phyloP scores from a whole-genome alignment of 1,284 basidiomycete genomes.

The Ganoderma boninense region DNA sequence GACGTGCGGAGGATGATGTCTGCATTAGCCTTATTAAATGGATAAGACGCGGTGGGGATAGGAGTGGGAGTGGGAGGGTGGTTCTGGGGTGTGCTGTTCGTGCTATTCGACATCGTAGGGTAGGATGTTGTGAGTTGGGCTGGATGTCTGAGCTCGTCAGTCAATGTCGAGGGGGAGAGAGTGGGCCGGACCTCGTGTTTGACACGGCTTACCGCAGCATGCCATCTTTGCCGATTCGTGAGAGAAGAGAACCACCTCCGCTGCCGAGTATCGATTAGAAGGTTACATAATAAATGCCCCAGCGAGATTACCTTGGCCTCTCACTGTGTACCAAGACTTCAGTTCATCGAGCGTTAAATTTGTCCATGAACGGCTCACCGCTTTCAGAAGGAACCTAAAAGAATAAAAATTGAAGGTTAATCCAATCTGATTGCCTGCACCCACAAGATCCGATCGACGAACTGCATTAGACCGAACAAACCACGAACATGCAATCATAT shows the following conservation, averaged over 20 bases:
- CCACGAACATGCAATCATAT: neutral
- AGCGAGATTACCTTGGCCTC: neutral
- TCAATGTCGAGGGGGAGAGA: neutral
- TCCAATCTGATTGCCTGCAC: neutral
- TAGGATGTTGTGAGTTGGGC: no score
- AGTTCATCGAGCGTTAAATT: neutral
- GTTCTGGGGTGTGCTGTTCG: neutral
- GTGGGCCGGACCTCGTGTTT: neutral
- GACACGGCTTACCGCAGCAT: neutral
- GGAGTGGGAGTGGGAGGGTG: neutral
- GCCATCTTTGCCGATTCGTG: neutral
- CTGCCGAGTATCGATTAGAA: neutral
- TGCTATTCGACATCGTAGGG: neutral
- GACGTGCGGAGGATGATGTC: constrained; percentile 20
- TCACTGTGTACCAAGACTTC: neutral
- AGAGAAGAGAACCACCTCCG: neutral
- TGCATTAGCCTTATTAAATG: constrained; percentile 20
- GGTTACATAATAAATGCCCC: neutral
- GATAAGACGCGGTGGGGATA: neutral
- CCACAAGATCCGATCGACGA: neutral
- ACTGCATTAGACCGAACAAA: neutral
- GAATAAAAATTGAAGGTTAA: no score
- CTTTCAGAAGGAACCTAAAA: neutral
- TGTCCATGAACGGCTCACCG: neutral
- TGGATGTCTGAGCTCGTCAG: no score